These are phyloP conservation scores for Wickerhamomyces tratensis DNA, from an alignment of 805 yeast species.

Conservation along the genomic window DNA sequence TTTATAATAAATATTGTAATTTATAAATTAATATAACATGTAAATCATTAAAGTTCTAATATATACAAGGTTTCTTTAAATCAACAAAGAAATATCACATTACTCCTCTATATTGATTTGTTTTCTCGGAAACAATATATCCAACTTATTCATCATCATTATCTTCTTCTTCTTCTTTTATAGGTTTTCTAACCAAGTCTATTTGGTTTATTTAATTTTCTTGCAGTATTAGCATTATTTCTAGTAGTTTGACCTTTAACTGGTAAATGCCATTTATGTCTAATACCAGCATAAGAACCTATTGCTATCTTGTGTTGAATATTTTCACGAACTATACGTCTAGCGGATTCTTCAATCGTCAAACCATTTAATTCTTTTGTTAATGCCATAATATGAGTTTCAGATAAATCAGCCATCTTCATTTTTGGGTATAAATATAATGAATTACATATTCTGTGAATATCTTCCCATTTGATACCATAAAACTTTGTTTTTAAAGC, in stretches of 20 bases:
- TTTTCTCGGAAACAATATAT: no score
- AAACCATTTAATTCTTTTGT: slow-evolving; percentile 80
- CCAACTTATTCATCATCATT: no score
- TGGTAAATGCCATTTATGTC: slow-evolving; percentile 80
- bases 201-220: slow-evolving; percentile 69
- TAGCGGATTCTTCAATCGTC: slow-evolving; percentile 73
- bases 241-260: slow-evolving; percentile 88
- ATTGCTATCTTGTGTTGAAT: slow-evolving; percentile 70
- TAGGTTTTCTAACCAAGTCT: slow-evolving; percentile 33
- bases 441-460: slow-evolving; percentile 72
- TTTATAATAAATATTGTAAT: no score
- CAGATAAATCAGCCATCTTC: slow-evolving; percentile 89
- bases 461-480: slow-evolving; percentile 74
- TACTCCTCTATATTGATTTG: no score
- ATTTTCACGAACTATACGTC: slow-evolving; percentile 67
- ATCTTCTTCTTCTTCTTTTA: no score
- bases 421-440: slow-evolving; percentile 87
- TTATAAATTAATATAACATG: no score
- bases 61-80: no score
- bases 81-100: no score
- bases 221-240: slow-evolving; percentile 86
- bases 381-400: slow-evolving; percentile 75
- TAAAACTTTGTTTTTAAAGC: slow-evolving; percentile 78
- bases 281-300: slow-evolving; percentile 80
- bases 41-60: no score